Percentiles rank a stretch among this genome's conserved stretches.
Conservation (phyloP, 1,139 yeast genomes). For the Schwanniomyces etchellsii region DNA sequence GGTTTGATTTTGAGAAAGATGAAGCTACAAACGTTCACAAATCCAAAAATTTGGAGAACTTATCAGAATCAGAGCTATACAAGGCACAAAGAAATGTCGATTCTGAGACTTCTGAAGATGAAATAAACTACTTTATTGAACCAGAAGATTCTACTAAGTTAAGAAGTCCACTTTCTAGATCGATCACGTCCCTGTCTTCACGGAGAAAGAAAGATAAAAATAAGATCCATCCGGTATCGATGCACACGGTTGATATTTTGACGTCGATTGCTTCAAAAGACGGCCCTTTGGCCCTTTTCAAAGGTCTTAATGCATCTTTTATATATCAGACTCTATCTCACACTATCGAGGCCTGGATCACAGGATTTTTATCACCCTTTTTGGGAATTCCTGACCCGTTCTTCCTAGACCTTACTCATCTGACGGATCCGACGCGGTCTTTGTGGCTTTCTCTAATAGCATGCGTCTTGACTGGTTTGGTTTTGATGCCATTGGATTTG, state of each 20-base stretch:
- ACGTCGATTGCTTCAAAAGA: conserved; percentile 66
- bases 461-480: conserved; percentile 66
- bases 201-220: conserved; percentile 8
- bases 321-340: conserved; percentile 68
- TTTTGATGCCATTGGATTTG: conserved; percentile 76
- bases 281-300: conserved; percentile 80
- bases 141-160: conserved; percentile 1
- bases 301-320: conserved; percentile 84
- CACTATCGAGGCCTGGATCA: conserved; percentile 86
- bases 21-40: neutral
- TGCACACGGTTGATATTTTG: conserved; percentile 68
- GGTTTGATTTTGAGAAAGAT: conserved; percentile 26
- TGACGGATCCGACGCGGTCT: conserved; percentile 69
- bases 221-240: conserved; percentile 54
- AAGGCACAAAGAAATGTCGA: conserved; percentile 1
- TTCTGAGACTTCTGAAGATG: conserved; percentile 31
- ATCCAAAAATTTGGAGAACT: conserved; percentile 3
- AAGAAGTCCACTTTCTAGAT: conserved; percentile 3
- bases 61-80: conserved; percentile 2
- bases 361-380: conserved; percentile 79
- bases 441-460: conserved; percentile 66
- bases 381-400: conserved; percentile 88
- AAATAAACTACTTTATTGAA: conserved; percentile 48
- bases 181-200: conserved; percentile 2
- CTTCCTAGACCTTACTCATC: conserved; percentile 76